Evolutionary conservation across 108 stramenopile genomes (phyloP).

Genomic region (Mayamaea pseudoterrestris): DNA sequence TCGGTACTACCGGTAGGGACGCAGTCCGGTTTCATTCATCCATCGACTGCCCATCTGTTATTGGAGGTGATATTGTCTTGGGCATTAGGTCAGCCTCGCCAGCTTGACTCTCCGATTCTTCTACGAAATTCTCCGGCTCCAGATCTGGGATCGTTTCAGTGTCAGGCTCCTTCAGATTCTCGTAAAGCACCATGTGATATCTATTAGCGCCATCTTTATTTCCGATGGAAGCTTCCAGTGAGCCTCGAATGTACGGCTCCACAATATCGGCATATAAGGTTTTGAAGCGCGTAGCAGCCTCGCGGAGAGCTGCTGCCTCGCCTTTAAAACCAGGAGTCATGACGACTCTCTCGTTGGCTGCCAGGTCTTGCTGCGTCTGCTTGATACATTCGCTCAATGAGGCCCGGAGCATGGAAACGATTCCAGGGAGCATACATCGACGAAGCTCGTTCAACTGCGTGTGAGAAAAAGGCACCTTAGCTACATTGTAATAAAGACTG

Average conservation of each 20-base stretch:
- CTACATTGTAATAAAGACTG: no score
- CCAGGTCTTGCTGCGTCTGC: slow-evolving; percentile 34
- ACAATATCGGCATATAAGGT: slow-evolving; percentile 32
- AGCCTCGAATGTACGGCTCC: slow-evolving; percentile 45
- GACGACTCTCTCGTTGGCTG: slow-evolving; percentile 58
- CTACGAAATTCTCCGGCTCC: no score
- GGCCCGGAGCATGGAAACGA: slow-evolving; percentile 37
- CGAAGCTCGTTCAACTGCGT: slow-evolving; percentile 80
- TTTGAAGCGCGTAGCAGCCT: slow-evolving; percentile 47
- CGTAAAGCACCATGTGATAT: slow-evolving; percentile 21
- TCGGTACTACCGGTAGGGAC: no score
- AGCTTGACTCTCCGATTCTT: no score
- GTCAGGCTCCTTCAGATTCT: no score
- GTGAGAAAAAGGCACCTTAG: no score
- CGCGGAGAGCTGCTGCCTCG: slow-evolving; percentile 54
- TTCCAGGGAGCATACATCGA: slow-evolving; percentile 68
- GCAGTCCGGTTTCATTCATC: no score
- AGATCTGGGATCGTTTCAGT: no score
- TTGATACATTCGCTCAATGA: slow-evolving; percentile 17
- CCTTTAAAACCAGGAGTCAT: slow-evolving; percentile 63
- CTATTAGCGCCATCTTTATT: slow-evolving; percentile 15
- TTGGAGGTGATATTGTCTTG: no score
- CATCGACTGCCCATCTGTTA: no score
- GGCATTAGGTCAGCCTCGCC: no score
- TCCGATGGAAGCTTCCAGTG: slow-evolving; percentile 65